Percentiles rank a stretch among this genome's conserved stretches.
phyloP scores from a whole-genome alignment of 805 yeast species.

The Kodamaea kaohsiungensis region DNA sequence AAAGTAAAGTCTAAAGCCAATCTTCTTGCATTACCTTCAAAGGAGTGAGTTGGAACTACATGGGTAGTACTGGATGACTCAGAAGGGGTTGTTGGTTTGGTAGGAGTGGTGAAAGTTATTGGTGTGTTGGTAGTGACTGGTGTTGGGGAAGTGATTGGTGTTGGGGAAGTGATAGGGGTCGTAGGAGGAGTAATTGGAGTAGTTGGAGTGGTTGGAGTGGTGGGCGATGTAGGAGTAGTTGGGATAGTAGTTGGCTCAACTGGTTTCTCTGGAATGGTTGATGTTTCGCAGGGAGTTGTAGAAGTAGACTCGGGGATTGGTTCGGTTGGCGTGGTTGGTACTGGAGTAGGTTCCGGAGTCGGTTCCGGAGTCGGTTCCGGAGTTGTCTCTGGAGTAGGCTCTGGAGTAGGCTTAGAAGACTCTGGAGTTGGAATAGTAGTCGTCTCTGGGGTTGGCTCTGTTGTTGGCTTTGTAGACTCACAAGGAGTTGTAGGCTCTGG shows the following conservation, averaged over 20 bases:
- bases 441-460: neutral
- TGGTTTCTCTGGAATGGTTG: neutral
- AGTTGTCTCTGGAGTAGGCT: neutral
- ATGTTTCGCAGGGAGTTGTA: neutral
- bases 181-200: too few relatives aligned
- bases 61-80: neutral
- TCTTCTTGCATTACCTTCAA: neutral
- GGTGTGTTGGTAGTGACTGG: too few relatives aligned
- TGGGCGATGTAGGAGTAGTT: too few relatives aligned
- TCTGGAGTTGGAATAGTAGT: neutral
- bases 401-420: neutral
- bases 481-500: neutral
- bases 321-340: neutral
- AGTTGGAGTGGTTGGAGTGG: too few relatives aligned
- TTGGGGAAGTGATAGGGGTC: too few relatives aligned
- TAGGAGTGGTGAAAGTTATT: too few relatives aligned
- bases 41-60: neutral
- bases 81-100: neutral
- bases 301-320: neutral
- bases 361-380: neutral
- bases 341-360: conserved; percentile 1
- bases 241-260: neutral
- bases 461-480: neutral
- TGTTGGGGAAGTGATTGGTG: too few relatives aligned
- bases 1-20: neutral